phyloP scores from a whole-genome alignment of 2,329 filamentous ascomycete species.

The Magnaporthiopsis rhizophila region DNA sequence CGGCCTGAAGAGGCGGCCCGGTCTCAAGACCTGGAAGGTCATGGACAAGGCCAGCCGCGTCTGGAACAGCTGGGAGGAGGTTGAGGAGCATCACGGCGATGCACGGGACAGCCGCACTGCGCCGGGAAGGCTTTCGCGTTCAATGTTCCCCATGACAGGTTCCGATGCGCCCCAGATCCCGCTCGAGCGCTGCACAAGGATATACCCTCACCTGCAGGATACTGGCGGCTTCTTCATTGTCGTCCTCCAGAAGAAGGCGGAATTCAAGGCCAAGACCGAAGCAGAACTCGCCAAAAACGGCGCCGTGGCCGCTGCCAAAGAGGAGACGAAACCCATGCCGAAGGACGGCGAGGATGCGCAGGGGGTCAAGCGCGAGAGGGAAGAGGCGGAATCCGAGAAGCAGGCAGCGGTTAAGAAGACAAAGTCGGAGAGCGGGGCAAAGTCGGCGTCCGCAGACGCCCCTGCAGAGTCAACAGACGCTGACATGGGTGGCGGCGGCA shows the following conservation, averaged over 20 bases:
- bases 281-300: conserved; percentile 30
- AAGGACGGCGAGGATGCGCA: conserved; percentile 10
- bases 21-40: conserved; percentile 77
- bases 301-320: neutral
- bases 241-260: conserved; percentile 82
- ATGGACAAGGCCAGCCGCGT: conserved; percentile 79
- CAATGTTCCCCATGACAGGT: conserved; percentile 58
- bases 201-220: conserved; percentile 93
- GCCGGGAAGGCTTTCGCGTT: conserved; percentile 64
- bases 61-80: conserved; percentile 75
- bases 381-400: conserved; percentile 23
- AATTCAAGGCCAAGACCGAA: conserved; percentile 73
- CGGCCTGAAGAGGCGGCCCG: conserved; percentile 65
- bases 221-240: conserved; percentile 98
- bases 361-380: conserved; percentile 26
- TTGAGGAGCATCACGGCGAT: conserved; percentile 59
- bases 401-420: conserved; percentile 30
- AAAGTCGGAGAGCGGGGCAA: conserved; percentile 25
- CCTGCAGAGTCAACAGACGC: neutral
- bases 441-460: neutral
- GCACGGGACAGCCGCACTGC: conserved; percentile 44
- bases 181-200: conserved; percentile 82
- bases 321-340: conserved; percentile 12
- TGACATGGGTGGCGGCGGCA: conserved; percentile 9
- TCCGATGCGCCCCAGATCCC: conserved; percentile 55